phyloP scores from a whole-genome alignment of 2,329 filamentous ascomycete genomes.

The Fusarium aywerte region DNA sequence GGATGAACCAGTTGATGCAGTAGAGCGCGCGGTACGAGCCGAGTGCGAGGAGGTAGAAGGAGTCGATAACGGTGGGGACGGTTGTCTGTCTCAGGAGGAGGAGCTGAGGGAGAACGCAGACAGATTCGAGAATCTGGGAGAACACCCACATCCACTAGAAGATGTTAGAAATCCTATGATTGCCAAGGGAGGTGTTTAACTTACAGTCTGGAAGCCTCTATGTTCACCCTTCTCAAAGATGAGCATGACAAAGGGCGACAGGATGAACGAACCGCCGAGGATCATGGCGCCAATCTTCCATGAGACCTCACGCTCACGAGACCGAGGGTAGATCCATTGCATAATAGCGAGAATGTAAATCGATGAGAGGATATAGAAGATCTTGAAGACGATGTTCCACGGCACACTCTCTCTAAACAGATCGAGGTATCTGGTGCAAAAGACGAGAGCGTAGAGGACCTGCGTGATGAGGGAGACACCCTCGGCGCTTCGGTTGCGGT shows the following conservation, averaged over 20 bases:
- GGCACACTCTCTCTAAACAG: slow-evolving; percentile 68
- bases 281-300: slow-evolving; percentile 87
- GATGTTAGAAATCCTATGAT: slow-evolving; percentile 10
- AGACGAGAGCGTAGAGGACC: slow-evolving; percentile 85
- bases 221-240: slow-evolving; percentile 64
- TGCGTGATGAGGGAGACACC: slow-evolving; percentile 94
- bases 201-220: slow-evolving; percentile 64
- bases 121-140: slow-evolving; percentile 90
- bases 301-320: slow-evolving; percentile 89
- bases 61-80: slow-evolving; percentile 94
- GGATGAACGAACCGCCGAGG: slow-evolving; percentile 70
- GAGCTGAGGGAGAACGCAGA: slow-evolving; percentile 90
- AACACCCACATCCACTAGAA: slow-evolving; percentile 83
- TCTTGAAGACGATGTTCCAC: slow-evolving; percentile 87
- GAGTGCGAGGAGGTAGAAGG: slow-evolving; percentile 90
- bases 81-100: slow-evolving; percentile 93
- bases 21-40: slow-evolving; percentile 91
- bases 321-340: slow-evolving; percentile 86
- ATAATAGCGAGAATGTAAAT: slow-evolving; percentile 89
- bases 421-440: slow-evolving; percentile 87
- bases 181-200: slow-evolving; percentile 33
- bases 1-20: slow-evolving; percentile 88
- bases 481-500: slow-evolving; percentile 87
- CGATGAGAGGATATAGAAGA: slow-evolving; percentile 86
- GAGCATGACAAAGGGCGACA: slow-evolving; percentile 78